phyloP scores from a whole-genome alignment of 1,284 basidiomycete species.

The Hypsizygus ulmarius region DNA sequence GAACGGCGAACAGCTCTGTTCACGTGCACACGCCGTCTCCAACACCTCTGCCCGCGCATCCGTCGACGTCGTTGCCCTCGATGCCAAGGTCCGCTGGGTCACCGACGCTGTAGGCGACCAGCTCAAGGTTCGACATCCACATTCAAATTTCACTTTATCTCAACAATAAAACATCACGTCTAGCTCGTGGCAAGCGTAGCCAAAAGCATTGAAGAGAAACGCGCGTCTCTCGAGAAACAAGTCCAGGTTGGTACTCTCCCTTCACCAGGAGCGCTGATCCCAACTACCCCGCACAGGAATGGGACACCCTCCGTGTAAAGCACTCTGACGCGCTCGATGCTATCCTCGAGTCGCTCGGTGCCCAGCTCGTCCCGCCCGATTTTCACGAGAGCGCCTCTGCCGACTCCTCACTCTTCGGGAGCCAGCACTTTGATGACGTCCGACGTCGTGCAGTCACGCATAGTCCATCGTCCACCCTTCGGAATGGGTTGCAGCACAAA shows the following conservation, averaged over 20 bases:
- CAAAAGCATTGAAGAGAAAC: constrained; percentile 69
- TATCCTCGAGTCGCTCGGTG: constrained; percentile 67
- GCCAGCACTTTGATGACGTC: constrained; percentile 61
- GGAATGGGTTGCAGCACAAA: constrained; percentile 29
- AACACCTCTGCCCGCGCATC: constrained; percentile 60
- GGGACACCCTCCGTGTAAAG: constrained; percentile 60
- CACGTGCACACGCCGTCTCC: constrained; percentile 56
- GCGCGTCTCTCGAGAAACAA: constrained; percentile 53
- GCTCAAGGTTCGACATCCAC: constrained; percentile 50
- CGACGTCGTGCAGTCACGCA: constrained; percentile 23
- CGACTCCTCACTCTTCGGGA: constrained; percentile 72
- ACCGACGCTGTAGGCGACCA: constrained; percentile 70
- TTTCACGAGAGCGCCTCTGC: constrained; percentile 61
- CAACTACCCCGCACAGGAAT: constrained; percentile 46
- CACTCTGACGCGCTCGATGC: constrained; percentile 60
- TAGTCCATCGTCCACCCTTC: constrained; percentile 51
- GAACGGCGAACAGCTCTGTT: constrained; percentile 70
- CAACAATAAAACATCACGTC: not conserved
- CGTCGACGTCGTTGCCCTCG: constrained; percentile 69
- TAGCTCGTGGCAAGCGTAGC: constrained; percentile 71
- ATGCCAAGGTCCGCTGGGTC: constrained; percentile 76
- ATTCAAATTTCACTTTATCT: constrained; percentile 2
- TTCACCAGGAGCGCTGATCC: not conserved
- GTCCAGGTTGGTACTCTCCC: constrained; percentile 48
- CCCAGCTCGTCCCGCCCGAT: constrained; percentile 69